phyloP scores from a whole-genome alignment of 2,329 filamentous ascomycete species.

The Didymosphaeria variabile region DNA sequence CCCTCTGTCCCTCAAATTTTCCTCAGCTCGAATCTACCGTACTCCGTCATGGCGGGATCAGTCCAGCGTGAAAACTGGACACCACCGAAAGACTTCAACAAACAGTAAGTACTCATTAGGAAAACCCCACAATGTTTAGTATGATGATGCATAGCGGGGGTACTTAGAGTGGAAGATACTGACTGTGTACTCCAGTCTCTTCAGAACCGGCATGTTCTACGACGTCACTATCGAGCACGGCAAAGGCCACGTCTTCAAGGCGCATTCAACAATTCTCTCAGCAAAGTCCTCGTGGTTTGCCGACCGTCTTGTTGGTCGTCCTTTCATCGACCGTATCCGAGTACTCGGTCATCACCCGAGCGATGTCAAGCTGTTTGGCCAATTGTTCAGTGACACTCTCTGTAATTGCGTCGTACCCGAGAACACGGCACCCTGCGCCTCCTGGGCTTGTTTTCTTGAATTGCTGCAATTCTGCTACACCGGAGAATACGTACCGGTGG shows the following conservation, averaged over 20 bases:
- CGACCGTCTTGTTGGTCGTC: background rate
- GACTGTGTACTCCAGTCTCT: background rate
- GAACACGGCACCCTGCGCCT: no score
- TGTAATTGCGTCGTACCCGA: no score
- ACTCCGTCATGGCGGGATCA: background rate
- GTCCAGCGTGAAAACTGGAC: background rate
- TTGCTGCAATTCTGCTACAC: constrained; percentile 12
- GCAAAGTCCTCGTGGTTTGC: constrained; percentile 11
- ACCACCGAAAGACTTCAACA: constrained; percentile 5
- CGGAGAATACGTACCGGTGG: background rate
- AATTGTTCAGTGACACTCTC: no score
- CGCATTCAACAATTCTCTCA: background rate
- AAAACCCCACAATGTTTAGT: background rate
- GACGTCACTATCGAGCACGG: constrained; percentile 1
- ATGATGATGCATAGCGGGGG: no score
- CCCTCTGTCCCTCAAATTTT: background rate
- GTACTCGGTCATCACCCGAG: no score
- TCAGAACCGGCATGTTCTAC: constrained; percentile 15
- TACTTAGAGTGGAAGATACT: no score
- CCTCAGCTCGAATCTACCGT: background rate
- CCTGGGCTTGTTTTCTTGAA: background rate
- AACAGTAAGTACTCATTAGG: background rate
- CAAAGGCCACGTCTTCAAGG: background rate
- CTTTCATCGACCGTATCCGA: no score
- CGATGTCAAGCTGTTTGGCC: no score